Conservation (phyloP, 2,329 filamentous ascomycete species). For the Chaetomium sp. region DNA sequence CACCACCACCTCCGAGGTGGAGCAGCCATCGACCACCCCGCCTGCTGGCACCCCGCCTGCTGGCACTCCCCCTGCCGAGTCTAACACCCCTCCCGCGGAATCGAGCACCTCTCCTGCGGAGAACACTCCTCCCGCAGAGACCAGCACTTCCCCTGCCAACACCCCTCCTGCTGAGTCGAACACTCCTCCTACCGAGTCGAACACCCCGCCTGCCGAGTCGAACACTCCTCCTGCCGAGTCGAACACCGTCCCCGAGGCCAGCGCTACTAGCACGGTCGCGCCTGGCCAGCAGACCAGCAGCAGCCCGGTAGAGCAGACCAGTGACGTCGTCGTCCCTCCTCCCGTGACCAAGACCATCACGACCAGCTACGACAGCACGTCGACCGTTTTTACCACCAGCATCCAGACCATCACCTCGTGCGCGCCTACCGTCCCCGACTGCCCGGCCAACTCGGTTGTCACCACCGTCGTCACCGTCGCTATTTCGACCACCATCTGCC, state of each 20-base stretch:
- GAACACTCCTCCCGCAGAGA: slow-evolving; percentile 3
- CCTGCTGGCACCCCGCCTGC: slow-evolving; percentile 25
- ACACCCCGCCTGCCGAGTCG: slow-evolving; percentile 22
- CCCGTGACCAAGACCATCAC: slow-evolving; percentile 33
- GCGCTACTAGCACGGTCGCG: slow-evolving; percentile 4
- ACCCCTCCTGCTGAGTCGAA: slow-evolving; percentile 9
- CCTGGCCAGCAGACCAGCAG: slow-evolving; percentile 22
- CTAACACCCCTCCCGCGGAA: slow-evolving; percentile 9
- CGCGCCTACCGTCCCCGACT: slow-evolving; percentile 49
- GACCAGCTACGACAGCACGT: slow-evolving; percentile 43
- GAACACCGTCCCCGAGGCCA: not conserved
- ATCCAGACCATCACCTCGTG: slow-evolving; percentile 54
- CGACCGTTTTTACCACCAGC: slow-evolving; percentile 26
- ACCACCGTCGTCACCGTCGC: slow-evolving; percentile 56
- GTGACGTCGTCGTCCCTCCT: slow-evolving; percentile 6
- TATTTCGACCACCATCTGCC: slow-evolving; percentile 63
- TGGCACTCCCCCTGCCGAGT: slow-evolving; percentile 34
- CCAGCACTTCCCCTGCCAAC: slow-evolving; percentile 25
- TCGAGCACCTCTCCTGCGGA: slow-evolving; percentile 23
- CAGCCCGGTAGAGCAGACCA: no score
- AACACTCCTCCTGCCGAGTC: not conserved
- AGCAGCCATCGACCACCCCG: slow-evolving; percentile 10
- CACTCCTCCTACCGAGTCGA: slow-evolving; percentile 14
- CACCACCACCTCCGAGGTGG: slow-evolving; percentile 25
- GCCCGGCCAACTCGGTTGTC: slow-evolving; percentile 40